phyloP scores from a whole-genome alignment of 75 land plant genomes.

The Cupressus sempervirens region DNA sequence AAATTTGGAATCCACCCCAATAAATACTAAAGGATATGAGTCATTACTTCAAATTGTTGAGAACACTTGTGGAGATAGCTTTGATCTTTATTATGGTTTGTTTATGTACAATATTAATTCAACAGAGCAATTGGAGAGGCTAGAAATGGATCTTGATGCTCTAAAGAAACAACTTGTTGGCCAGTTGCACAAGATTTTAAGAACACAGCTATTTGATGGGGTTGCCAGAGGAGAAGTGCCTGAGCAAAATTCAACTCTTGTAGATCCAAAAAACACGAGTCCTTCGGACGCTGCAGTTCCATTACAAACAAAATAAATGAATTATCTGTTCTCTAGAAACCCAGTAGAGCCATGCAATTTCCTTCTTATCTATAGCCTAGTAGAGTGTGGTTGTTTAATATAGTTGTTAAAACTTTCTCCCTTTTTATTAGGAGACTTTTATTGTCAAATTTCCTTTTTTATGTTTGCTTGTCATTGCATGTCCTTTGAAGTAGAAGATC shows the following conservation, averaged over 20 bases:
- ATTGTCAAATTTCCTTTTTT: no score
- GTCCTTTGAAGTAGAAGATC: no score
- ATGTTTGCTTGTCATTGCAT: no score
- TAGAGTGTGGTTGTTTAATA: background rate
- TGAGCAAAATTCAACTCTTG: background rate
- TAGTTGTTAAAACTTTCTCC: background rate
- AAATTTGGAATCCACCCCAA: conserved; percentile 57
- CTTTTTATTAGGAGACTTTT: background rate
- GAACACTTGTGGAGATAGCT: conserved; percentile 74
- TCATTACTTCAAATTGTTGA: conserved; percentile 67
- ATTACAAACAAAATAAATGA: background rate
- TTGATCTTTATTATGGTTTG: conserved; percentile 87
- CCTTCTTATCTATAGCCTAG: background rate
- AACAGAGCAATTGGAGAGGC: conserved; percentile 73
- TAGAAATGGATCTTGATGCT: conserved; percentile 66
- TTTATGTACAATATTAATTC: conserved; percentile 88
- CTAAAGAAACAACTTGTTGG: conserved; percentile 66
- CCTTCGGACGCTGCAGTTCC: background rate
- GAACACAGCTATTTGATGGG: conserved; percentile 54
- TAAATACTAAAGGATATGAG: conserved; percentile 86
- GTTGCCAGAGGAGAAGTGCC: background rate
- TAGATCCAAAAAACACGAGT: background rate
- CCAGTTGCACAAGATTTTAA: conserved; percentile 42
- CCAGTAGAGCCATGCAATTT: background rate
- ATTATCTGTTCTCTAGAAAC: background rate